A percentile compares a stretch with the other conserved stretches of the same genome.
Evolutionary conservation across 1,284 basidiomycete genomes (phyloP).

Genomic region (Tylopilus sp.): DNA sequence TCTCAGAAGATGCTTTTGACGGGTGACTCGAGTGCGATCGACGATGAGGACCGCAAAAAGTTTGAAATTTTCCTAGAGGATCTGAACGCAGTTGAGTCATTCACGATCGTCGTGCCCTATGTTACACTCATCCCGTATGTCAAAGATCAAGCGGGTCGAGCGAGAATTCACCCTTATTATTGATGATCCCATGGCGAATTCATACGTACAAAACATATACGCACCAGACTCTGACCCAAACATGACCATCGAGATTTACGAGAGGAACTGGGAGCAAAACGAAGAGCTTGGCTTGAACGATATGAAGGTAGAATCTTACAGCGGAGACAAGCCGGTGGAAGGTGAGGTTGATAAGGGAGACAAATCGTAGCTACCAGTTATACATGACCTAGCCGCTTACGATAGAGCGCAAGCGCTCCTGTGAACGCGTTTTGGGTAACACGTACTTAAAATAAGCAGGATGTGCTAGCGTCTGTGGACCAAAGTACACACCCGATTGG

Average conservation of each 20-base stretch:
- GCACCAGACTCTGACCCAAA: slow-evolving; percentile 90
- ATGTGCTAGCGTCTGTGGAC: too few relatives aligned
- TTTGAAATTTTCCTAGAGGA: slow-evolving; percentile 77
- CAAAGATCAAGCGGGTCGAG: slow-evolving; percentile 72
- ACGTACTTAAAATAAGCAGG: too few relatives aligned
- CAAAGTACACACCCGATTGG: too few relatives aligned
- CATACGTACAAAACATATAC: slow-evolving; percentile 93
- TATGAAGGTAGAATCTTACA: slow-evolving; percentile 88
- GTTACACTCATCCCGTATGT: slow-evolving; percentile 2
- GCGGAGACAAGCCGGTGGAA: slow-evolving; percentile 27
- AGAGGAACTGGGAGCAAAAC: slow-evolving; percentile 86
- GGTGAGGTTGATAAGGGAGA: background rate
- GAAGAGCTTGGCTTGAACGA: slow-evolving; percentile 96
- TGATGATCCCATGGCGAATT: slow-evolving; percentile 94
- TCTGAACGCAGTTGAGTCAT: slow-evolving; percentile 62
- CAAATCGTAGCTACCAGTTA: background rate
- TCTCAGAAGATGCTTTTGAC: slow-evolving; percentile 82
- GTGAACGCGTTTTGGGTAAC: too few relatives aligned
- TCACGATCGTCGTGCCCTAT: background rate
- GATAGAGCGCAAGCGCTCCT: too few relatives aligned
- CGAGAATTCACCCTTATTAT: slow-evolving; percentile 86
- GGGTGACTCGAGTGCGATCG: slow-evolving; percentile 57
- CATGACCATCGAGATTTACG: slow-evolving; percentile 81
- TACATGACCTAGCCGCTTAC: too few relatives aligned
- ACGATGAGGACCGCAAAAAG: slow-evolving; percentile 44